These are phyloP conservation scores for Colletotrichum neosansevieriae DNA, from an alignment of 2,329 filamentous ascomycete genomes.

Conservation along the genomic window DNA sequence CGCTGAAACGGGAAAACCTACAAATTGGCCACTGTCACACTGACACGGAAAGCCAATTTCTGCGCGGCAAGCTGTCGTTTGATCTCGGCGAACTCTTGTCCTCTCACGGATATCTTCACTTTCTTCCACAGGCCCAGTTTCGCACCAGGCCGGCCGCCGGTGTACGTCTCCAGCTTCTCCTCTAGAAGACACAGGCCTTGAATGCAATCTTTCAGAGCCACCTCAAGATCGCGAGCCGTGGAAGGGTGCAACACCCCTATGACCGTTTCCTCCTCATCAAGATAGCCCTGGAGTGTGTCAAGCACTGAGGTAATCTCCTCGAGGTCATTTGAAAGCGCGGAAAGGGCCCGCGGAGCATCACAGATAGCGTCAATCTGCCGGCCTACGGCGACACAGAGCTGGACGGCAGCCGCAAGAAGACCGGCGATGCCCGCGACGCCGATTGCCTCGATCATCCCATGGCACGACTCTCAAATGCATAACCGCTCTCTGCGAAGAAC, in stretches of 20 bases:
- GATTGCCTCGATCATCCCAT: conserved; percentile 26
- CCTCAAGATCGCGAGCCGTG: conserved; percentile 1
- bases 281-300: conserved; percentile 18
- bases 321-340: conserved; percentile 22
- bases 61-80: conserved; percentile 5
- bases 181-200: conserved; percentile 6
- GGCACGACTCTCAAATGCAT: neutral
- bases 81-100: conserved; percentile 17
- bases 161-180: neutral
- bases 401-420: conserved; percentile 10
- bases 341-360: conserved; percentile 1
- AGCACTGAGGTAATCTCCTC: conserved; percentile 17
- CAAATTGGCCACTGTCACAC: conserved; percentile 26
- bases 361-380: conserved; percentile 24
- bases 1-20: neutral
- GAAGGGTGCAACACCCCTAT: conserved; percentile 15
- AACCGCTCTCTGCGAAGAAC: neutral
- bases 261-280: conserved; percentile 19
- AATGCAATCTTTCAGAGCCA: conserved; percentile 6
- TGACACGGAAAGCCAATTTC: conserved; percentile 6
- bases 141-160: neutral
- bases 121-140: conserved; percentile 22
- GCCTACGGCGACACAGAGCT: conserved; percentile 15
- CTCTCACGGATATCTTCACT: conserved; percentile 1
- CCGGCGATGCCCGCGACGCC: conserved; percentile 18